Evolutionary conservation across 2,329 filamentous ascomycete genomes (phyloP).

Genomic region (Knufia petricola): DNA sequence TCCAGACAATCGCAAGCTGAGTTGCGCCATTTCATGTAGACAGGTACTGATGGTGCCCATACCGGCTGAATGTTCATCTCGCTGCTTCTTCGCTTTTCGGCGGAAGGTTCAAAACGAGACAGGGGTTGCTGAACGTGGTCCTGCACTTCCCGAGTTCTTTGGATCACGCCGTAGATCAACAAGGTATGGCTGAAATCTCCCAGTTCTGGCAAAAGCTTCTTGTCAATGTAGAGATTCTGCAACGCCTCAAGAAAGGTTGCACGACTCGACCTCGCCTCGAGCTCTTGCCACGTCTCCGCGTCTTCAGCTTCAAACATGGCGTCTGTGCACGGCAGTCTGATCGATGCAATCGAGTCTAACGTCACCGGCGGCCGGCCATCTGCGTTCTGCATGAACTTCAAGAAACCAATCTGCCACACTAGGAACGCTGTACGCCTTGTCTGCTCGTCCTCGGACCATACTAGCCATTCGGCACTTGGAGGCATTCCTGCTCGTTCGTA

Average conservation of each 20-base stretch:
- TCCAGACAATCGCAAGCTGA: constrained; percentile 40
- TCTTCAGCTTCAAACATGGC: constrained; percentile 32
- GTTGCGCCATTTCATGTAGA: constrained; percentile 38
- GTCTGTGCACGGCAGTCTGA: constrained; percentile 33
- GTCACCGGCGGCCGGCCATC: constrained; percentile 27
- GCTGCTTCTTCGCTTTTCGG: constrained; percentile 29
- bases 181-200: constrained; percentile 43
- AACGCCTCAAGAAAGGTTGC: constrained; percentile 25
- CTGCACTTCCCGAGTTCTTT: constrained; percentile 40
- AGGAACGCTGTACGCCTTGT: constrained; percentile 32
- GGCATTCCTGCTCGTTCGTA: constrained; percentile 5
- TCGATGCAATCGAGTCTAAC: constrained; percentile 30
- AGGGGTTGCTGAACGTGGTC: constrained; percentile 35
- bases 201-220: constrained; percentile 33
- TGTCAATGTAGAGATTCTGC: constrained; percentile 42
- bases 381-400: constrained; percentile 31
- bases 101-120: constrained; percentile 35
- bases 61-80: constrained; percentile 29
- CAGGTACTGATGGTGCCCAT: constrained; percentile 38
- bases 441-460: constrained; percentile 32
- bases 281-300: constrained; percentile 26
- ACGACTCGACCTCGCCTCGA: constrained; percentile 13
- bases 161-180: constrained; percentile 42
- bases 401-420: constrained; percentile 37
- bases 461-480: constrained; percentile 25